phyloP scores from a whole-genome alignment of 2,329 filamentous ascomycete species.

The Talaromyces sp. region DNA sequence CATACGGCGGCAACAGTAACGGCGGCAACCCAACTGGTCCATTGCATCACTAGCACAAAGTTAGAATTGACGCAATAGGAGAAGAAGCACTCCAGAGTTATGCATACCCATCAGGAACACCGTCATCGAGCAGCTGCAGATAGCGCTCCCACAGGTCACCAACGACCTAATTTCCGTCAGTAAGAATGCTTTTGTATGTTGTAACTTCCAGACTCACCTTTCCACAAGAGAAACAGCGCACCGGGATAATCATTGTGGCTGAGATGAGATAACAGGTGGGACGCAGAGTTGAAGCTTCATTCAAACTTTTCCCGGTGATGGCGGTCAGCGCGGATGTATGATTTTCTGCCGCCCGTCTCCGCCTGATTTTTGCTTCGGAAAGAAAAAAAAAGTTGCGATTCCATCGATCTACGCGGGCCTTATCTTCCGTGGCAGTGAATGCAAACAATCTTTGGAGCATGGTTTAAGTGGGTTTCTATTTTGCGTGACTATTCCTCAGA shows the following conservation, averaged over 20 bases:
- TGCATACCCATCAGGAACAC: constrained; percentile 72
- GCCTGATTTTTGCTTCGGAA: constrained; percentile 17
- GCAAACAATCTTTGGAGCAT: neutral
- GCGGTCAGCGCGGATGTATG: constrained; percentile 5
- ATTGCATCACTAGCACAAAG: constrained; percentile 75
- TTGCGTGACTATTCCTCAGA: neutral
- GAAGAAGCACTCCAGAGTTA: constrained; percentile 3
- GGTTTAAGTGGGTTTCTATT: neutral
- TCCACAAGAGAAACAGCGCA: constrained; percentile 98
- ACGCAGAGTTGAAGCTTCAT: neutral
- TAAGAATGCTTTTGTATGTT: constrained; percentile 1
- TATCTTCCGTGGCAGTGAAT: neutral
- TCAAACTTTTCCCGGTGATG: constrained; percentile 20
- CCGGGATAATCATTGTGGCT: constrained; percentile 86
- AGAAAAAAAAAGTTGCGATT: constrained; percentile 25
- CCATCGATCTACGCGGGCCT: neutral
- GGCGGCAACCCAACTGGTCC: constrained; percentile 88
- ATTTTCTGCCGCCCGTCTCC: constrained; percentile 22
- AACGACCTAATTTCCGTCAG: constrained; percentile 70
- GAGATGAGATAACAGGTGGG: neutral
- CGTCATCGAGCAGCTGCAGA: constrained; percentile 80
- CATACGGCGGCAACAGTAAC: constrained; percentile 99
- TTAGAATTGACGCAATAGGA: constrained; percentile 13
- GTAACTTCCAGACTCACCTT: constrained; percentile 64
- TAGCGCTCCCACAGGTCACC: constrained; percentile 98